phyloP scores from a whole-genome alignment of 345 rosid species.

The Punica granatum region DNA sequence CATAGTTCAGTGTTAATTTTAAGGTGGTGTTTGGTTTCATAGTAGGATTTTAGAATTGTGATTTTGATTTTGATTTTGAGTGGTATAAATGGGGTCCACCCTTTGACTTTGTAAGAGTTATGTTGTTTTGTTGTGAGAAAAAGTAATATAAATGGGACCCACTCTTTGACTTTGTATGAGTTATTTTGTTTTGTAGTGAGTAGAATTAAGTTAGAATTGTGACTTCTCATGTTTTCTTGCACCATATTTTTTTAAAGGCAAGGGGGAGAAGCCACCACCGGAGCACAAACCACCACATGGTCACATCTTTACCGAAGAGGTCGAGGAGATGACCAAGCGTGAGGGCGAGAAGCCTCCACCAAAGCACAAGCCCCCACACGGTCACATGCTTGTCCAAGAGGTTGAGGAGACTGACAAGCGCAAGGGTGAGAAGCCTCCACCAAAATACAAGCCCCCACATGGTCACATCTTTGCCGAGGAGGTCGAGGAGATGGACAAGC shows the following conservation, averaged over 20 bases:
- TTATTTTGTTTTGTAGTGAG: too few species aligned
- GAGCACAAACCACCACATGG: constrained; percentile 7
- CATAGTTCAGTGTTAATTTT: too few species aligned
- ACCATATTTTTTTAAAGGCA: not conserved
- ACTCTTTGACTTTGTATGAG: too few species aligned
- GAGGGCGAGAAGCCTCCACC: constrained; percentile 4
- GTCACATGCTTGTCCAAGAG: not conserved
- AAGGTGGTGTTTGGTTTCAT: too few species aligned
- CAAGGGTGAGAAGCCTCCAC: constrained; percentile 5
- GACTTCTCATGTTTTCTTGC: not conserved
- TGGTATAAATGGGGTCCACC: too few species aligned
- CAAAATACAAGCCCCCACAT: constrained; percentile 13
- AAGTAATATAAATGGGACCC: too few species aligned
- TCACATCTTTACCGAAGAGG: constrained; percentile 1
- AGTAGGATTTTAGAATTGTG: too few species aligned
- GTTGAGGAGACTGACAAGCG: constrained; percentile 9
- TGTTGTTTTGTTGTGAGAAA: too few species aligned
- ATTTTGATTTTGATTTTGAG: too few species aligned
- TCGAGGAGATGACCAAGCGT: not conserved
- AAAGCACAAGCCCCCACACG: constrained; percentile 4
- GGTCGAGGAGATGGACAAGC: constrained; percentile 3
- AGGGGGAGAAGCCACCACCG: constrained; percentile 1
- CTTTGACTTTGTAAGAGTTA: too few species aligned
- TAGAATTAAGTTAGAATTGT: too few species aligned
- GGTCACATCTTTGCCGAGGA: constrained; percentile 6